phyloP scores from a whole-genome alignment of 129 eudicot genomes.

The Tagetes patula region DNA sequence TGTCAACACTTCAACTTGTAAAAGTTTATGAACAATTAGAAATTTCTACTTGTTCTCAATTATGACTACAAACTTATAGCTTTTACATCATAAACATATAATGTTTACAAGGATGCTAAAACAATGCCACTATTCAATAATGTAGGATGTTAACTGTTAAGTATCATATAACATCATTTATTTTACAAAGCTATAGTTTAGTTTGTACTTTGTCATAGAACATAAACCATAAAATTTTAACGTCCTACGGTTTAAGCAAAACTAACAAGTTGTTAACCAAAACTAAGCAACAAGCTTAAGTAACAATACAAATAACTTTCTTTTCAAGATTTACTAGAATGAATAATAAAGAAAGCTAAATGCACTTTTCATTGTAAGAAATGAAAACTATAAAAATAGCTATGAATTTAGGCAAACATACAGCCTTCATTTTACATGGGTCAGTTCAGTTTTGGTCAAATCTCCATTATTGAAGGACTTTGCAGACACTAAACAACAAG shows the following conservation, averaged over 20 bases:
- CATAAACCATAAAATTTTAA: background rate
- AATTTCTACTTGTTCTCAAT: background rate
- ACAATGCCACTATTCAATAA: too few relatives aligned
- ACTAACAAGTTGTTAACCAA: background rate
- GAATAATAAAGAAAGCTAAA: slow-evolving; percentile 4
- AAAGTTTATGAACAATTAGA: too few relatives aligned
- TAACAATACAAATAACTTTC: slow-evolving; percentile 17
- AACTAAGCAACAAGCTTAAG: too few relatives aligned
- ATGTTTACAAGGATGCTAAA: too few relatives aligned
- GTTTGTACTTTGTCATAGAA: background rate
- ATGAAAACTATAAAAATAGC: slow-evolving; percentile 13
- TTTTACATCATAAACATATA: too few relatives aligned
- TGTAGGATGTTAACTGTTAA: too few relatives aligned
- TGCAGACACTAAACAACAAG: slow-evolving; percentile 31
- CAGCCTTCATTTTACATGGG: slow-evolving; percentile 30
- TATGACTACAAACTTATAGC: background rate
- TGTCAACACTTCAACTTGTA: too few relatives aligned
- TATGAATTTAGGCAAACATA: slow-evolving; percentile 17
- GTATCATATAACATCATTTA: too few relatives aligned
- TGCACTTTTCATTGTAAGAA: slow-evolving; percentile 19
- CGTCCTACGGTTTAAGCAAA: background rate
- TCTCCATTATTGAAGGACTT: slow-evolving; percentile 30
- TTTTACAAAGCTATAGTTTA: too few relatives aligned
- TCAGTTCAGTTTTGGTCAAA: slow-evolving; percentile 19
- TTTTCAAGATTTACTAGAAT: slow-evolving; percentile 4